phyloP scores from a whole-genome alignment of 2,329 filamentous ascomycete species.

The Trichoderma endophyticum region DNA sequence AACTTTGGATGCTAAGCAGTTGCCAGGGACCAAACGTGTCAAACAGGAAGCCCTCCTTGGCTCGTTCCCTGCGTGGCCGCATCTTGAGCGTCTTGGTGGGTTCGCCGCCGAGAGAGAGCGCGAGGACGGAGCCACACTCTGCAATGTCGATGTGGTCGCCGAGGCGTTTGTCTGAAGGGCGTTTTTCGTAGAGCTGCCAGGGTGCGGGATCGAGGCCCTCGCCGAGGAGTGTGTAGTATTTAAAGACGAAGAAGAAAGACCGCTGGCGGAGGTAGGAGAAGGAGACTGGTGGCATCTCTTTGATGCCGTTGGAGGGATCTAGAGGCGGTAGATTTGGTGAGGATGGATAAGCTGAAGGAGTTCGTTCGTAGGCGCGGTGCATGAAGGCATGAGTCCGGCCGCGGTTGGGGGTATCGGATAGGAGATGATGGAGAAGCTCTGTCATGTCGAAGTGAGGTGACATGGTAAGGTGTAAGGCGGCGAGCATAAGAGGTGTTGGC shows the following conservation, averaged over 20 bases:
- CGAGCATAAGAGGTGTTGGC: conserved; percentile 58
- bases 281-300: conserved; percentile 19
- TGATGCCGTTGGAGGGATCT: conserved; percentile 5
- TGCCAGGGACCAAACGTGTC: conserved; percentile 61
- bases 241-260: conserved; percentile 61
- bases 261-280: conserved; percentile 45
- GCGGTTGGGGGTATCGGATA: conserved; percentile 45
- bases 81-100: conserved; percentile 49
- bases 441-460: conserved; percentile 59
- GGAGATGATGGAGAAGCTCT: conserved; percentile 54
- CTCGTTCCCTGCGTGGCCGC: conserved; percentile 45
- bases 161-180: conserved; percentile 36
- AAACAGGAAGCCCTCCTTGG: conserved; percentile 51
- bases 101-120: conserved; percentile 53
- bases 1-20: conserved; percentile 56
- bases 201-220: conserved; percentile 54
- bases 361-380: conserved; percentile 45
- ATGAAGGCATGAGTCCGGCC: conserved; percentile 47
- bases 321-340: conserved; percentile 21
- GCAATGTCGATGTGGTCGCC: conserved; percentile 56
- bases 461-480: conserved; percentile 57
- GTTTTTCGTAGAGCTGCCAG: conserved; percentile 56
- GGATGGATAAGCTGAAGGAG: conserved; percentile 21
- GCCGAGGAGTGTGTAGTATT: conserved; percentile 61
- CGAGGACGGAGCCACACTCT: conserved; percentile 58